These are phyloP conservation scores for Aspergillus cristatus DNA, from an alignment of 495 filamentous ascomycete species.

Conservation along the genomic window DNA sequence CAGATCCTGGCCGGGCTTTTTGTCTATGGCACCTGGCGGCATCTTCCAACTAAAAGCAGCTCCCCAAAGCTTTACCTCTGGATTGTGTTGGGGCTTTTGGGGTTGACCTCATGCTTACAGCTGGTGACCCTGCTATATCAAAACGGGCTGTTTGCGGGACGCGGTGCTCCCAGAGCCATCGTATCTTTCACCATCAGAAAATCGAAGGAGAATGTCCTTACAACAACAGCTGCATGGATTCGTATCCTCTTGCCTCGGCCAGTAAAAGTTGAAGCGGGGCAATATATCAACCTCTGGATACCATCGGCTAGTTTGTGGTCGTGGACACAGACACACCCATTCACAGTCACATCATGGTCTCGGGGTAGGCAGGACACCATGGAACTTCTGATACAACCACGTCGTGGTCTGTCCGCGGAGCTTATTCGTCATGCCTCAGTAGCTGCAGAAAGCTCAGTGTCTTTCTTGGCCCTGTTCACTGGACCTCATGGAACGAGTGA, in stretches of 20 bases:
- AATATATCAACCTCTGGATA: slow-evolving; percentile 34
- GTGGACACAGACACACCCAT: slow-evolving; percentile 29
- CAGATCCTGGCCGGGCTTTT: slow-evolving; percentile 16
- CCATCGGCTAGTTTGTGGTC: slow-evolving; percentile 21
- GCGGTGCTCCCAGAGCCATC: slow-evolving; percentile 9
- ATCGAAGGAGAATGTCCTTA: slow-evolving; percentile 5
- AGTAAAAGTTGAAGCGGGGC: slow-evolving; percentile 21
- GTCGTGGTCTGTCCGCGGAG: slow-evolving; percentile 6
- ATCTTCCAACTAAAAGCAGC: slow-evolving; percentile 8
- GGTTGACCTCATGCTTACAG: slow-evolving; percentile 12
- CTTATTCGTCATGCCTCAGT: slow-evolving; percentile 2
- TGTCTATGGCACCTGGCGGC: slow-evolving; percentile 18
- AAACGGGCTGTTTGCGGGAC: slow-evolving; percentile 18
- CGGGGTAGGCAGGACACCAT: slow-evolving; percentile 13
- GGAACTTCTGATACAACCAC: slow-evolving; percentile 19
- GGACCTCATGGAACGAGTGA: slow-evolving; percentile 18
- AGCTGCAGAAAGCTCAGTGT: slow-evolving; percentile 4
- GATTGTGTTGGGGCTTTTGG: slow-evolving; percentile 15
- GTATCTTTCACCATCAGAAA: slow-evolving; percentile 10
- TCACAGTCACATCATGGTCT: slow-evolving; percentile 28
- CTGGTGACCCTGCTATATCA: slow-evolving; percentile 11
- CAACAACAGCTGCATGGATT: slow-evolving; percentile 9
- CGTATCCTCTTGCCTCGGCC: slow-evolving; percentile 15
- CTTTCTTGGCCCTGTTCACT: slow-evolving; percentile 16
- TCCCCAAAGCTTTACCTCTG: slow-evolving; percentile 18